A percentile compares a stretch with the other conserved stretches of the same genome.
Conservation (phyloP, 768 basidiomycete genomes). For the Boletus reticuloceps region DNA sequence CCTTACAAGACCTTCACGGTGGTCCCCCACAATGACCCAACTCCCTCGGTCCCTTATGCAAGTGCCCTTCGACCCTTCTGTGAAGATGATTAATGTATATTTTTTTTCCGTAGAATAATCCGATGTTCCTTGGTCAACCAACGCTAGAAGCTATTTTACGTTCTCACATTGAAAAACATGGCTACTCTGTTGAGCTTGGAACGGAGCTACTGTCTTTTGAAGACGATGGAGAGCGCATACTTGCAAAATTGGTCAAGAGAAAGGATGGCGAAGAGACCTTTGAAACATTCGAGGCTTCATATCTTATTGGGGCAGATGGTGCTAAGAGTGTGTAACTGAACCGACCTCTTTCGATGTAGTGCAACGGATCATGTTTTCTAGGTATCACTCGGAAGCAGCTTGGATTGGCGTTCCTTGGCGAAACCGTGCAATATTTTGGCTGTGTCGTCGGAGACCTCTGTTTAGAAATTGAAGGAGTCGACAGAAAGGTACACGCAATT, state of each 20-base stretch:
- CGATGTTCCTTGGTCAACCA: slow-evolving; percentile 23
- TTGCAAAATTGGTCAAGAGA: slow-evolving; percentile 33
- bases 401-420: slow-evolving; percentile 41
- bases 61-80: background rate
- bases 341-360: background rate
- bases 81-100: background rate
- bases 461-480: slow-evolving; percentile 27
- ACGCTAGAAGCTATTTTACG: slow-evolving; percentile 27
- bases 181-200: slow-evolving; percentile 39
- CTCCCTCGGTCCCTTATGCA: slow-evolving; percentile 28
- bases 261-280: slow-evolving; percentile 19
- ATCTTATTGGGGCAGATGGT: slow-evolving; percentile 43
- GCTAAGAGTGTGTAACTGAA: slow-evolving; percentile 25
- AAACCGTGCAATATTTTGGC: slow-evolving; percentile 30
- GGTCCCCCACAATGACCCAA: slow-evolving; percentile 12
- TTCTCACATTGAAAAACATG: slow-evolving; percentile 18
- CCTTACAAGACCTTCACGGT: slow-evolving; percentile 8
- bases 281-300: slow-evolving; percentile 32
- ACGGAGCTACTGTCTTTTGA: slow-evolving; percentile 45
- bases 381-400: slow-evolving; percentile 38
- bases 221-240: slow-evolving; percentile 35
- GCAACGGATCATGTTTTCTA: slow-evolving; percentile 2
- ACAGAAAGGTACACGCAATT: slow-evolving; percentile 18
- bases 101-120: slow-evolving; percentile 5
- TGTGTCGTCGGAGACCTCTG: slow-evolving; percentile 38